Base-by-base conservation (phyloP, 768 basidiomycete species). In the Suillus tomentosus region DNA sequence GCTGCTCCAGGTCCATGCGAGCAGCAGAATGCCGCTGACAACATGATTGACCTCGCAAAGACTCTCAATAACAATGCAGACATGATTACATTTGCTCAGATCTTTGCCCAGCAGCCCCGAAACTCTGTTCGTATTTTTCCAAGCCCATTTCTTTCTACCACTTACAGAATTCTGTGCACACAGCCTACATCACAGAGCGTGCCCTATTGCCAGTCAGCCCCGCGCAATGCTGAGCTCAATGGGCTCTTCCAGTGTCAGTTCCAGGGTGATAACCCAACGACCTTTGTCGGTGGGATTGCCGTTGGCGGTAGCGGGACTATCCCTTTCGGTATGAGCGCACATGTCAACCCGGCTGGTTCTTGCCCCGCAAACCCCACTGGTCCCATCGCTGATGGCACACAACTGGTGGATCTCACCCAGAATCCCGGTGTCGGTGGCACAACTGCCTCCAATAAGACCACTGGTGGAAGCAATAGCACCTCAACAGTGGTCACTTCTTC, bases 201-300 rank as follows among this genome's bases (percentile, higher is more conserved):
- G 2, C 82, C 73, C 1, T 87, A 86, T 74, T 87, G 86, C 72
- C 80, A 86, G 66, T 68, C 75, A n/a, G 79, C 84, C 0, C 84
- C 85, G 17, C 72, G 72, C 63, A 86, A 87, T 65, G 31, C 75
- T 0, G 83, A 87, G 70, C 79, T 88, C 14, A 77, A 81, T 57
- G 85, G 85, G 9, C 76, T 84, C 37, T 86, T 82, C 76, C 85
- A 86, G 68, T 87, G 85, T 70, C 87, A 87, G 71, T 86, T 81
- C 73, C 73, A 78, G 66, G 80, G 84, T 61, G 79, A 77, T 27
- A 70, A 85, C 58, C 76, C 76, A 43, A 76, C 67, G 11, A 78
- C 73, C 2, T 87, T 87, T 67, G 81, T 80, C 57, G 80, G 81
- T 45, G 79, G 79, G 48, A 64, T 77, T 53, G 65, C 73, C 10